Conservation (phyloP, 2,329 filamentous ascomycete species). For the Alternaria postmessia region DNA sequence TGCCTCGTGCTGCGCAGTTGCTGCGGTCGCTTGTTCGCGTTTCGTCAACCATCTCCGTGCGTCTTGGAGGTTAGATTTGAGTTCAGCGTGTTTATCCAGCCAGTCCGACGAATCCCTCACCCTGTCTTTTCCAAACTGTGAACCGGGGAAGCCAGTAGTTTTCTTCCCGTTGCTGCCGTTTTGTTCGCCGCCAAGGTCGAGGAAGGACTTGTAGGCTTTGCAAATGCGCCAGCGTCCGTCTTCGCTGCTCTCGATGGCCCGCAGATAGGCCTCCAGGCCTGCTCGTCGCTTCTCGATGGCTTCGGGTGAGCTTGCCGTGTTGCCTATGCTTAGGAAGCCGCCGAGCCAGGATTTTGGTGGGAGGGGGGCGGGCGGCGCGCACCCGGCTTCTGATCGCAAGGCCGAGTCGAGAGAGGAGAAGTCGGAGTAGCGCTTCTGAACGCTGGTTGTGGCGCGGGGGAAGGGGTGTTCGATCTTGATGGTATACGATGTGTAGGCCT, state of each 20-base stretch:
- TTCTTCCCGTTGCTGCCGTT: slow-evolving; percentile 32
- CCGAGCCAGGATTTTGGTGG: slow-evolving; percentile 81
- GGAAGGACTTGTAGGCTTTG: slow-evolving; percentile 74
- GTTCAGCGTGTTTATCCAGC: slow-evolving; percentile 77
- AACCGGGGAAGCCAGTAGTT: slow-evolving; percentile 32
- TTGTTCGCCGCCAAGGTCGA: slow-evolving; percentile 63
- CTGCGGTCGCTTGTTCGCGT: slow-evolving; percentile 68
- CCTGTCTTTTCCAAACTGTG: slow-evolving; percentile 49
- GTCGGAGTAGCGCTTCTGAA: slow-evolving; percentile 85
- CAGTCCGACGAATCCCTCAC: slow-evolving; percentile 67
- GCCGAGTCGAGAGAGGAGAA: slow-evolving; percentile 72
- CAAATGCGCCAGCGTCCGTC: slow-evolving; percentile 80
- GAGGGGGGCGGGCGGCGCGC: slow-evolving; percentile 71
- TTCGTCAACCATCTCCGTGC: slow-evolving; percentile 71
- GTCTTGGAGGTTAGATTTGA: slow-evolving; percentile 75
- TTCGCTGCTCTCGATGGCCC: slow-evolving; percentile 74
- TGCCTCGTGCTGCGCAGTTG: slow-evolving; percentile 71
- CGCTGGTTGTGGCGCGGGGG: slow-evolving; percentile 76
- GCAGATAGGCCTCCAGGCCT: slow-evolving; percentile 75
- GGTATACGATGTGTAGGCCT: slow-evolving; percentile 80
- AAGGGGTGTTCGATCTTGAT: slow-evolving; percentile 79
- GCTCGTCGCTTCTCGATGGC: slow-evolving; percentile 74
- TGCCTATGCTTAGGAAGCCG: slow-evolving; percentile 51
- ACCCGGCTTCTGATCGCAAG: slow-evolving; percentile 67
- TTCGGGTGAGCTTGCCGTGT: slow-evolving; percentile 72